Base-by-base conservation (phyloP, 2,329 filamentous ascomycete species). In the Alternaria metachromatica region DNA sequence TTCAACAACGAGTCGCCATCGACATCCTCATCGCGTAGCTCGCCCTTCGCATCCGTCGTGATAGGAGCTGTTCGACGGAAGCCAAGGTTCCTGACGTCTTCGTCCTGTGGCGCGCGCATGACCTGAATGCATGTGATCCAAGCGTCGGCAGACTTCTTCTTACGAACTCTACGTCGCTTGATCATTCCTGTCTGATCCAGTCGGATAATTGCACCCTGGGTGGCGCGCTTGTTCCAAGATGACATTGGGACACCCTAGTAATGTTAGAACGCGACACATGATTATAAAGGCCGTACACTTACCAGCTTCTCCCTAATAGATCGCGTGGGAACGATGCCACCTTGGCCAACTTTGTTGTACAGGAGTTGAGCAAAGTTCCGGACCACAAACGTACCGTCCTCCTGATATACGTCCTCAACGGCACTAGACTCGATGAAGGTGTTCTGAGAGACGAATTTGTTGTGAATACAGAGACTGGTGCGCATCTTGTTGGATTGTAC, bases 401-500 rank as follows among this genome's bases (percentile, higher is more conserved):
- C 69, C 15, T 68, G 70, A 57, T 81, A 80, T 5, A 80, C 76
- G 30, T 78, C 76, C 33, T 79, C 73, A 33, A 74, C 70, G 26
- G 73, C 72, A 21, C 68, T 65, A 37, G 74, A 70, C 11, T 63
- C 70, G 8, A 75, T 62, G 62, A 75, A 73, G 54, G 73, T 70
- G n/a, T 67, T 70, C 6, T 73, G 68, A n/a, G 77, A 75, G 51
- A 76, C 71, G 67, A 86, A 89, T 69, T 82, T 84, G 62, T 82
- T 83, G 62, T 89, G 80, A 2, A 82, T 85, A 26, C 87, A 86
- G 7, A 88, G 76, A 73, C 87, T 89, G 0, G 88, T 89, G 49
- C 84, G 83, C 6, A 82, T 77, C 4, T 83, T 82, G 61, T 82
- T 82, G 21, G 70, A 66, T 33, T 78, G 75, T 3, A 79, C 68